Conservation (phyloP, 2,329 filamentous ascomycete genomes). For the Lasiodiplodia hormozganensis region DNA sequence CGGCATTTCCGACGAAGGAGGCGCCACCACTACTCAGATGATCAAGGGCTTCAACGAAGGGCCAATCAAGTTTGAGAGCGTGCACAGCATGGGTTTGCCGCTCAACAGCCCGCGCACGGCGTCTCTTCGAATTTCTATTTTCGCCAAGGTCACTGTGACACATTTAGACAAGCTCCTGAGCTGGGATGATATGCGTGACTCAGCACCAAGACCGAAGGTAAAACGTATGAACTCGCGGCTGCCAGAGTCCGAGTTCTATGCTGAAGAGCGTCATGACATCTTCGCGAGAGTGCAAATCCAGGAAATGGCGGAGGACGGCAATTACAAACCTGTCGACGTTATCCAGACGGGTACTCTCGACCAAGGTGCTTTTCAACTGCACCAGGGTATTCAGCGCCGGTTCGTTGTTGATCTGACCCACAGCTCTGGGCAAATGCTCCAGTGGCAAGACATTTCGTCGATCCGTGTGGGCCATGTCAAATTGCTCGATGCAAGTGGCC, state of each 20-base stretch:
- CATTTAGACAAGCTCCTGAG: slow-evolving; percentile 96
- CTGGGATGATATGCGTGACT: slow-evolving; percentile 98
- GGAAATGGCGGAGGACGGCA: slow-evolving; percentile 88
- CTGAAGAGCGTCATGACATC: slow-evolving; percentile 91
- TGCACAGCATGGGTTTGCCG: slow-evolving; percentile 96
- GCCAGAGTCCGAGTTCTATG: slow-evolving; percentile 90
- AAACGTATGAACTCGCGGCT: slow-evolving; percentile 70
- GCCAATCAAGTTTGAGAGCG: slow-evolving; percentile 91
- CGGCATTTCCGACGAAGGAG: slow-evolving; percentile 81
- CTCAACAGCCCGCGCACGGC: slow-evolving; percentile 77
- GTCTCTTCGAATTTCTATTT: slow-evolving; percentile 84
- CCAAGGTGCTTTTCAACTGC: slow-evolving; percentile 89
- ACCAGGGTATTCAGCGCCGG: slow-evolving; percentile 90
- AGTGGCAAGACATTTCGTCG: slow-evolving; percentile 83
- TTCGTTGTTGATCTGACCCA: slow-evolving; percentile 90
- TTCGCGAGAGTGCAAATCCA: slow-evolving; percentile 87
- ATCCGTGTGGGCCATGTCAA: slow-evolving; percentile 82
- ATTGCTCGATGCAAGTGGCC: slow-evolving; percentile 83
- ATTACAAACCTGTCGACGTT: slow-evolving; percentile 92
- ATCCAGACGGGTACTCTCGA: slow-evolving; percentile 85
- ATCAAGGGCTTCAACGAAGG: slow-evolving; percentile 93
- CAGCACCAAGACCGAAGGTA: slow-evolving; percentile 62
- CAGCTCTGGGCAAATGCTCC: slow-evolving; percentile 84
- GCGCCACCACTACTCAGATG: slow-evolving; percentile 94
- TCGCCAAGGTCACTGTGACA: slow-evolving; percentile 88